Conservation (phyloP, 306 rosid species). For the Glycine soja region DNA sequence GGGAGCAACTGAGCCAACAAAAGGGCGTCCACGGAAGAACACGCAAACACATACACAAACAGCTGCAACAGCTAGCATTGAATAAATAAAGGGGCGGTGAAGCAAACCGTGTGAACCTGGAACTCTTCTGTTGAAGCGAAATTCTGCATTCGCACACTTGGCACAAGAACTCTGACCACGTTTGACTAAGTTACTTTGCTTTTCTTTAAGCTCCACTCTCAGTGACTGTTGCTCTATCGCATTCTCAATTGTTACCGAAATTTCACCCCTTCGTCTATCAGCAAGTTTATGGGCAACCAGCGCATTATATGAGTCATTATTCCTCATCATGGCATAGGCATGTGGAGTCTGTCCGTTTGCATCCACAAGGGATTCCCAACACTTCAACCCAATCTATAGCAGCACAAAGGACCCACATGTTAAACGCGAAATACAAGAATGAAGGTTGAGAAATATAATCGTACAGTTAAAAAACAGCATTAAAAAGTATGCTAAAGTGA, state of each 20-base stretch:
- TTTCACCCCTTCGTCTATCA: conserved; percentile 65
- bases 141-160: conserved; percentile 67
- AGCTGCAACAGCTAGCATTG: conserved; percentile 87
- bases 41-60: conserved; percentile 94
- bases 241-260: conserved; percentile 64
- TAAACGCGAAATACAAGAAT: conserved; percentile 7
- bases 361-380: conserved; percentile 84
- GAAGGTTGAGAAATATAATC: conserved; percentile 11
- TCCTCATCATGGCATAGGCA: conserved; percentile 79
- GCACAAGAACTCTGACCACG: conserved; percentile 66
- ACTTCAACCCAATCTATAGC: conserved; percentile 75
- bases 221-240: conserved; percentile 55
- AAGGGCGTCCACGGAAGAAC: conserved; percentile 79
- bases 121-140: conserved; percentile 55
- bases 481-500: conserved; percentile 2
- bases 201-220: conserved; percentile 47
- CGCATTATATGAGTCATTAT: conserved; percentile 68
- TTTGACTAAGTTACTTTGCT: conserved; percentile 40
- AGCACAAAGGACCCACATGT: conserved; percentile 1
- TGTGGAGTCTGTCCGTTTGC: conserved; percentile 75
- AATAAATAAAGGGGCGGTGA: conserved; percentile 78
- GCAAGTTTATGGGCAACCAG: conserved; percentile 74
- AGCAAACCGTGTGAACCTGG: conserved; percentile 71
- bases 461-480: background rate
- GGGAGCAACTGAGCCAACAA: conserved; percentile 72